Conservation (phyloP, 2,329 filamentous ascomycete genomes). For the Ramularia endophylla region DNA sequence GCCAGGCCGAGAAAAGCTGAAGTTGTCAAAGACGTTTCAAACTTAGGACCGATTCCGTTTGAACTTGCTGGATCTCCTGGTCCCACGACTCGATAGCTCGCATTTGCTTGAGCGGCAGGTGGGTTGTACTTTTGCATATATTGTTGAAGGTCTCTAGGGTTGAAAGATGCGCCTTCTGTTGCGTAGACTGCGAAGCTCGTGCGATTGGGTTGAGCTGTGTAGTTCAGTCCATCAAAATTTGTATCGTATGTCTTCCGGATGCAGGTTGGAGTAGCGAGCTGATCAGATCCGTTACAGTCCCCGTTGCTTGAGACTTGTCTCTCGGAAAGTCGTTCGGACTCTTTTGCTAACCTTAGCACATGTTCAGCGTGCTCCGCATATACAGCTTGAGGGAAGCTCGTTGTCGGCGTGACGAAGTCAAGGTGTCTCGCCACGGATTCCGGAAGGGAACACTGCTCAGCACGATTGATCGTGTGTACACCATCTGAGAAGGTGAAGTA, state of each 20-base stretch:
- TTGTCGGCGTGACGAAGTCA: slow-evolving; percentile 20
- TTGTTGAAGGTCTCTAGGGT: slow-evolving; percentile 13
- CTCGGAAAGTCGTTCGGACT: neutral
- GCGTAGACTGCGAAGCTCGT: slow-evolving; percentile 23
- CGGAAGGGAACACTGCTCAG: slow-evolving; percentile 16
- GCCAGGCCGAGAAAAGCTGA: slow-evolving; percentile 18
- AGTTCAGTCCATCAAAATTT: too few relatives aligned
- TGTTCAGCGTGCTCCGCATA: too few relatives aligned
- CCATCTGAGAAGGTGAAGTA: slow-evolving; percentile 19
- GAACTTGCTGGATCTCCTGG: slow-evolving; percentile 13
- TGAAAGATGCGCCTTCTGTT: slow-evolving; percentile 21
- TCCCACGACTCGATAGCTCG: slow-evolving; percentile 15
- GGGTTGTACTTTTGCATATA: slow-evolving; percentile 19
- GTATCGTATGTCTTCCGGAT: slow-evolving; percentile 19
- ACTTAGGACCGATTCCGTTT: slow-evolving; percentile 15
- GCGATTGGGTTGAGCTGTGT: slow-evolving; percentile 18
- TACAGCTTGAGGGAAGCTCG: slow-evolving; percentile 12
- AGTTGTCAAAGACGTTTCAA: slow-evolving; percentile 21
- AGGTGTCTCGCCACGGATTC: slow-evolving; percentile 11
- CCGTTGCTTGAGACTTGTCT: neutral
- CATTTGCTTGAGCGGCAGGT: slow-evolving; percentile 15
- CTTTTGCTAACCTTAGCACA: too few relatives aligned
- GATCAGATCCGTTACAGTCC: slow-evolving; percentile 12
- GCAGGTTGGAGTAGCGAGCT: slow-evolving; percentile 17
- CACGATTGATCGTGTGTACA: slow-evolving; percentile 10